Evolutionary conservation across 2,329 filamentous ascomycete species (phyloP).

Genomic region (Clonostachys solani): DNA sequence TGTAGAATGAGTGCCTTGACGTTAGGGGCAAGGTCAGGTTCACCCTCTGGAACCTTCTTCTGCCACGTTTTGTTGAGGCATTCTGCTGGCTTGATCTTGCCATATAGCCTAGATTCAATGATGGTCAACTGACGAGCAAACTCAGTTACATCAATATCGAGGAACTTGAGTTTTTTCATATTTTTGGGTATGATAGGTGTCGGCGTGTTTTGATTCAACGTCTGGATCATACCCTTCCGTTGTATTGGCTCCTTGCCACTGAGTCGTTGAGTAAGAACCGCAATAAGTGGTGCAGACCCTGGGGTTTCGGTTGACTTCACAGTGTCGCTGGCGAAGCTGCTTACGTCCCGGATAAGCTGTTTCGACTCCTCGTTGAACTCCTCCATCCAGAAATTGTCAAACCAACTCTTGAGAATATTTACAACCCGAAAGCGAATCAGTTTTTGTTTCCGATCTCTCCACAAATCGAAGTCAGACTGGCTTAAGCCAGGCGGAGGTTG

Average conservation of each 20-base stretch:
- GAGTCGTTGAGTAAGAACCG: conserved; percentile 82
- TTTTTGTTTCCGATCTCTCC: conserved; percentile 94
- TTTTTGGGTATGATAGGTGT: conserved; percentile 94
- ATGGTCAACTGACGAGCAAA: conserved; percentile 98
- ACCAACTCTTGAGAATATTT: conserved; percentile 97
- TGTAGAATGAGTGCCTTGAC: conserved; percentile 96
- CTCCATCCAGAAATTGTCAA: conserved; percentile 99
- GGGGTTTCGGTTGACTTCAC: conserved; percentile 93
- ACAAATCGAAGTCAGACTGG: conserved; percentile 73
- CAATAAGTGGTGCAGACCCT: conserved; percentile 78
- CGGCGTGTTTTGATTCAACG: conserved; percentile 76
- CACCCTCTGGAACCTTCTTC: conserved; percentile 81
- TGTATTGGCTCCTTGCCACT: conserved; percentile 83
- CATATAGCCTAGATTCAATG: conserved; percentile 90
- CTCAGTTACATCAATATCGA: conserved; percentile 93
- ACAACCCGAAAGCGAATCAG: conserved; percentile 93
- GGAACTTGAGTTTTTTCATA: conserved; percentile 98
- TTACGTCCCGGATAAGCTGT: conserved; percentile 82
- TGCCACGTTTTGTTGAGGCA: conserved; percentile 99
- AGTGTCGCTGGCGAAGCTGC: conserved; percentile 85
- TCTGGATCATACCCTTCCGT: conserved; percentile 76
- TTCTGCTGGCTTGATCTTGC: conserved; percentile 92
- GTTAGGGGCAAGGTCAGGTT: conserved; percentile 84
- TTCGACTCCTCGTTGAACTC: conserved; percentile 79
- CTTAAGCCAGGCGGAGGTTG: conserved; percentile 83